Conservation (phyloP, 768 basidiomycete genomes). For the Auricularia cornea region DNA sequence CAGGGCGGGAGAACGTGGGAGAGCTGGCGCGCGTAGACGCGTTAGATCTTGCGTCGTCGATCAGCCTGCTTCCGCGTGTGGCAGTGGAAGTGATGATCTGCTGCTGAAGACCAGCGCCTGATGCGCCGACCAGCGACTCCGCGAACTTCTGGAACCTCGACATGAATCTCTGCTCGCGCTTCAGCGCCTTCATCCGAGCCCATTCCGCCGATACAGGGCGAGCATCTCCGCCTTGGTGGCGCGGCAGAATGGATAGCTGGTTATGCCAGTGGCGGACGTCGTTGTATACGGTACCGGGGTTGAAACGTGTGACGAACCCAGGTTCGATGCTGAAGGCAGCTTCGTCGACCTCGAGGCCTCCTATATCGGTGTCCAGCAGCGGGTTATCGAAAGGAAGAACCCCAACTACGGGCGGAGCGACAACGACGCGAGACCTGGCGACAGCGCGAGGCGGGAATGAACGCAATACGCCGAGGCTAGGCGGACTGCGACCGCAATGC, state of each 20-base stretch:
- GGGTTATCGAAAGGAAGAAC: slow-evolving; percentile 32
- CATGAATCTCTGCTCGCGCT: slow-evolving; percentile 51
- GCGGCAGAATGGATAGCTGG: slow-evolving; percentile 39
- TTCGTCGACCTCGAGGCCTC: not conserved
- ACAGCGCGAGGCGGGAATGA: no score
- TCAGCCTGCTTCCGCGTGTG: slow-evolving; percentile 2
- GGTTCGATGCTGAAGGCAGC: slow-evolving; percentile 7
- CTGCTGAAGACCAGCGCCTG: slow-evolving; percentile 42
- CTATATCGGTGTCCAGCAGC: slow-evolving; percentile 27
- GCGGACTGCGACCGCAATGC: no score
- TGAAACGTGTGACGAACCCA: slow-evolving; percentile 17
- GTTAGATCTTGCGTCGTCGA: not conserved
- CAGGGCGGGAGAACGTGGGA: slow-evolving; percentile 2
- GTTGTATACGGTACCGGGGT: slow-evolving; percentile 36
- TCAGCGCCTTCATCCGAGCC: slow-evolving; percentile 30
- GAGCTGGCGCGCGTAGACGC: not conserved
- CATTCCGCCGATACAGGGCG: slow-evolving; percentile 24
- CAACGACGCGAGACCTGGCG: slow-evolving; percentile 14
- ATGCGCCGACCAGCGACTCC: slow-evolving; percentile 55
- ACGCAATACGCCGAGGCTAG: no score
- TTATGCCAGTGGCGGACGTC: slow-evolving; percentile 60
- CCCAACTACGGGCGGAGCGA: slow-evolving; percentile 23
- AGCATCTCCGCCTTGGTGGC: slow-evolving; percentile 43
- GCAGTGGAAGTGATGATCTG: slow-evolving; percentile 43
- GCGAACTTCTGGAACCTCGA: slow-evolving; percentile 47